These are phyloP conservation scores for Vanrija pseudolonga DNA, from an alignment of 1,284 basidiomycete genomes.

Conservation along the genomic window DNA sequence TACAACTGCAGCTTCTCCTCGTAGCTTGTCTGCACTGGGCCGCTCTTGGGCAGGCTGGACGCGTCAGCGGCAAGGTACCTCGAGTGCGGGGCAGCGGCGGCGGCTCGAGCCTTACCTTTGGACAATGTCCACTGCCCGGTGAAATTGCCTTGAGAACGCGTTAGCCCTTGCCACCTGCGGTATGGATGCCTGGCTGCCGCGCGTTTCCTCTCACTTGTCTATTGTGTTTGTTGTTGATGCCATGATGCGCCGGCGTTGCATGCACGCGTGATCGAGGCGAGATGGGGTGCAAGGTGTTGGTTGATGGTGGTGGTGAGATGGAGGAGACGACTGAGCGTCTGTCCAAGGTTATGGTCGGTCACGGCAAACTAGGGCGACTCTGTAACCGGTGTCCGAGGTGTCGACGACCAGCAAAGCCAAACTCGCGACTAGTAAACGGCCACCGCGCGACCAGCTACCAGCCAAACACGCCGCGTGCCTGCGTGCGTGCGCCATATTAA, in stretches of 20 bases:
- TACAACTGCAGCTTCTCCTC: slow-evolving; percentile 96
- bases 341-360: too few species aligned
- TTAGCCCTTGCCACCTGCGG: neutral
- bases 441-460: neutral
- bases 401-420: neutral
- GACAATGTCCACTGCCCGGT: slow-evolving; percentile 90
- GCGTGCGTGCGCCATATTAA: too few species aligned
- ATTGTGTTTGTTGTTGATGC: slow-evolving; percentile 12
- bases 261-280: neutral
- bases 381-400: too few species aligned
- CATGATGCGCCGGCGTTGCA: slow-evolving; percentile 2
- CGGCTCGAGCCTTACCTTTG: slow-evolving; percentile 52
- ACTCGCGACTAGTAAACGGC: too few species aligned
- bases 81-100: neutral
- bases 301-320: neutral
- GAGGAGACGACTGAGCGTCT: too few species aligned
- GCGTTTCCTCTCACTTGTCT: slow-evolving; percentile 27
- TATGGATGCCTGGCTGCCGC: neutral
- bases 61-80: neutral
- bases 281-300: neutral
- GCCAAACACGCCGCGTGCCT: too few species aligned
- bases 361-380: too few species aligned
- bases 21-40: slow-evolving; percentile 93
- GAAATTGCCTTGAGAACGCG: slow-evolving; percentile 62
- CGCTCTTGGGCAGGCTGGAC: slow-evolving; percentile 73